phyloP scores from a whole-genome alignment of 495 filamentous ascomycete genomes.

The Acidomyces sp. region DNA sequence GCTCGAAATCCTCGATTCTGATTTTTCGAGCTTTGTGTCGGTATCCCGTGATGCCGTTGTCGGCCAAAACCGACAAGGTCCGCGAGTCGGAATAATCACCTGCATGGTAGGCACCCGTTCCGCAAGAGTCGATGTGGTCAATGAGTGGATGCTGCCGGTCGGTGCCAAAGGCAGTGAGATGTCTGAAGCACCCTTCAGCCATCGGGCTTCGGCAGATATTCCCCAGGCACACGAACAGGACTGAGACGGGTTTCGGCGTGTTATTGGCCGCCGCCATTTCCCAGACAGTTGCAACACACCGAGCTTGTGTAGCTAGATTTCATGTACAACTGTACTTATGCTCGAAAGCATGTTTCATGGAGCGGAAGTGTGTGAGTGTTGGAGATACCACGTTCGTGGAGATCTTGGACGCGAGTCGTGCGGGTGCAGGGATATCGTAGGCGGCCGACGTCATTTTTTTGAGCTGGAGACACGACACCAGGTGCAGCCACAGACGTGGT shows the following conservation, averaged over 20 bases:
- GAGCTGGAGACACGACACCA: too few relatives aligned
- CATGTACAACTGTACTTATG: too few relatives aligned
- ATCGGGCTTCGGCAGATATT: slow-evolving; percentile 95
- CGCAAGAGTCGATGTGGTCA: slow-evolving; percentile 68
- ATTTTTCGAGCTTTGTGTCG: slow-evolving; percentile 67
- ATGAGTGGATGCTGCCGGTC: slow-evolving; percentile 45
- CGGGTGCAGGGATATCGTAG: too few relatives aligned
- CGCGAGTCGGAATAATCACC: slow-evolving; percentile 63
- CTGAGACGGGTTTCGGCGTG: slow-evolving; percentile 37
- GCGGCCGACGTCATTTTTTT: too few relatives aligned
- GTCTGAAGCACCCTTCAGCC: slow-evolving; percentile 85
- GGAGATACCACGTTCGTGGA: too few relatives aligned
- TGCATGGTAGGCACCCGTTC: slow-evolving; percentile 74
- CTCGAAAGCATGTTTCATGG: too few relatives aligned
- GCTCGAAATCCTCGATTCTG: slow-evolving; percentile 52
- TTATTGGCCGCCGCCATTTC: not conserved
- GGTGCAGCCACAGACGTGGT: too few relatives aligned
- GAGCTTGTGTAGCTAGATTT: too few relatives aligned
- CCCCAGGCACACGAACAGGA: slow-evolving; percentile 92
- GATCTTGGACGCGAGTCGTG: too few relatives aligned
- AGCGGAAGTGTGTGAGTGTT: too few relatives aligned
- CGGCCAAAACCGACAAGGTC: slow-evolving; percentile 66
- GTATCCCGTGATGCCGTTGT: slow-evolving; percentile 56
- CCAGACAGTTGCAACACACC: too few relatives aligned
- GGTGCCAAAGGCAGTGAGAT: slow-evolving; percentile 41